phyloP scores from a whole-genome alignment of 129 eudicot genomes.

The Flaveria bidentis region DNA sequence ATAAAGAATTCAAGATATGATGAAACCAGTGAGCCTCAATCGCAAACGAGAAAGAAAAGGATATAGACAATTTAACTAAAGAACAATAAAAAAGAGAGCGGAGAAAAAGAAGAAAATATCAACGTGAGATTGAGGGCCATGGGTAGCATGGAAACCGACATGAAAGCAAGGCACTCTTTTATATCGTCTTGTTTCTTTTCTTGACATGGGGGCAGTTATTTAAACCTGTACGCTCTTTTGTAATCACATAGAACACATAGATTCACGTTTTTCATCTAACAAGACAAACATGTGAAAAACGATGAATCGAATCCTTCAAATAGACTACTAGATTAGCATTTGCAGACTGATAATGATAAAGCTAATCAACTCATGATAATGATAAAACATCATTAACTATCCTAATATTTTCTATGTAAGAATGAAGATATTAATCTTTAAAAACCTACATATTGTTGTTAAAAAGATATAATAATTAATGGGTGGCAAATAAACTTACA shows the following conservation, averaged over 20 bases:
- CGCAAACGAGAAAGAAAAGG: background rate
- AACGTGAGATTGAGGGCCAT: slow-evolving; percentile 41
- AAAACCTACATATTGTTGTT: too few relatives aligned
- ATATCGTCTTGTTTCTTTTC: background rate
- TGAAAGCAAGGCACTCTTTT: slow-evolving; percentile 22
- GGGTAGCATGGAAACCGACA: slow-evolving; percentile 37
- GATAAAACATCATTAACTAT: too few relatives aligned
- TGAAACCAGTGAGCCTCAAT: background rate
- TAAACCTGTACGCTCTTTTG: background rate
- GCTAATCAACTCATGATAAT: too few relatives aligned
- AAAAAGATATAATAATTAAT: too few relatives aligned
- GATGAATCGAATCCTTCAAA: background rate
- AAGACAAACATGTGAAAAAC: background rate
- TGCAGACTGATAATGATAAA: background rate
- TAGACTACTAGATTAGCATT: background rate
- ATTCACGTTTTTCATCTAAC: background rate
- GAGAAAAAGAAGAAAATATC: slow-evolving; percentile 2
- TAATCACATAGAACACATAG: background rate
- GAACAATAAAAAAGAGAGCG: background rate
- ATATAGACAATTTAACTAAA: background rate
- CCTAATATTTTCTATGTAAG: too few relatives aligned
- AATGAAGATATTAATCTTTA: too few relatives aligned
- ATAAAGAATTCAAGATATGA: background rate
- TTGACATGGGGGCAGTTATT: background rate
- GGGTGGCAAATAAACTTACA: too few relatives aligned